Evolutionary conservation across 169 alveolate genomes (phyloP), one percentile per base, ranked within the genome.

Genomic region (Eimeria acervulina): DNA sequence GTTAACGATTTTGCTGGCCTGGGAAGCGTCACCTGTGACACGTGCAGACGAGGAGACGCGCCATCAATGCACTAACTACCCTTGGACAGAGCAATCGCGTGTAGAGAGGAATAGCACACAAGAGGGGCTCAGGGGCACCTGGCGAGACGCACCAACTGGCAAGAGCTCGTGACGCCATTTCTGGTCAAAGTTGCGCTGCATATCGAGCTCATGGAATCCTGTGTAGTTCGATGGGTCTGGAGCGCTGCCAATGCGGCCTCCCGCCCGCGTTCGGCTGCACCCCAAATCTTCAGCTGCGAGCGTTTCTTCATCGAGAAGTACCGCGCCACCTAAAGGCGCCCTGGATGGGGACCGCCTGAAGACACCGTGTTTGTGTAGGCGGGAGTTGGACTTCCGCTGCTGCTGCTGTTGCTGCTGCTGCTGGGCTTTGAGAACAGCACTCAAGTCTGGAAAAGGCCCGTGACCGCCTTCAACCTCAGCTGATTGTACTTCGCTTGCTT

Each of bases 141-240:
- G 87, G 36, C 17, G 51, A 17, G 59, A 59, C 93, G 55, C 40
- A 85, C 93, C 93, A 31, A 85, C 47, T 31, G 93, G 93, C 31
- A 85, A 38, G 6, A 85, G 93, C 40, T 85, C 93, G 80, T 42
- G 31, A 21, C 93, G 78, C 93, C 93, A 85, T 61, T 85, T 85
- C 80, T 38, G 76, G 61, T 59, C 55, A 61, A 52, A 85, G 93
- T 80, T 33, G 74, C 78, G 93, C 80, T 85, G 80, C 93, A 85
- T 85, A 80, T 59, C 93, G 36, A 85, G 93, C 38, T 85, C 93
- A 80, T 55, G 55, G 66, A 23, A 19, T 3, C 93, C 93, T 0
- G 47, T 52, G 55, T 52, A 59, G 59, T 31, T 31, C 33, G 61
- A 85, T 33, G 93, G 59, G 78, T 85, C 93, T 42, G 80, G 74